Evolutionary conservation across 1,139 yeast species (phyloP), one percentile per base, ranked within the genome.

Genomic region (Geotrichum reessii): DNA sequence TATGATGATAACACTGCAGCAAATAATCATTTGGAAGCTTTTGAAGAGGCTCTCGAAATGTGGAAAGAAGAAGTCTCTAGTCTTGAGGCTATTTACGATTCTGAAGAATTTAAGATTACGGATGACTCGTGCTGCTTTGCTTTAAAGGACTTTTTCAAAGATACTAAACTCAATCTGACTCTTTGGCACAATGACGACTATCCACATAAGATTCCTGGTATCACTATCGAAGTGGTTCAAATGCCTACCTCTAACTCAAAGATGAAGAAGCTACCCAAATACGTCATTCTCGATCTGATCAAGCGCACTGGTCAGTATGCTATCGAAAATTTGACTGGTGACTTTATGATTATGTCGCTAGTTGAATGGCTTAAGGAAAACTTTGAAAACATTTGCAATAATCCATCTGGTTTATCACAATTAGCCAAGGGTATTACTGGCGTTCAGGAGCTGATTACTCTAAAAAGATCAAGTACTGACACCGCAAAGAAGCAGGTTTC

Each of bases 51-150:
- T 53, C 50, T 53, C 61, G 64, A 1, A 80, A 69, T 81, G 12
- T 92, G 97, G 97, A 70, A 75, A 1, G 87, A 87, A 67, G 98
- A 92, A 69, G 67, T 87, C n/a, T 88, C 85, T 60, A 84, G 90
- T 50, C 72, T 92, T 58, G 71, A 75, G 47, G 77, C 84, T 44
- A 82, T 88, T 52, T 82, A 82, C 63, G 82, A 77, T 4, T 37
- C 55, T 2, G 53, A 52, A 5, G 59, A 55, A 31, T 53, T 56
- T 17, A 11, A 40, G 63, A 58, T 12, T 50, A 22, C 40, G 21
- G 52, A 57, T 6, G 56, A 57, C n/a, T 33, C 44, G n/a, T 52
- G 64, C 11, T 61, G 60, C 47, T 56, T 63, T 12, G 52, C 42
- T 11, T 40, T 61, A 4, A 19, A 50, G 4, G 47, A 57, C 21